These are phyloP conservation scores for Austroboletus sp. DNA, from an alignment of 1,284 basidiomycete genomes.

Conservation along the genomic window DNA sequence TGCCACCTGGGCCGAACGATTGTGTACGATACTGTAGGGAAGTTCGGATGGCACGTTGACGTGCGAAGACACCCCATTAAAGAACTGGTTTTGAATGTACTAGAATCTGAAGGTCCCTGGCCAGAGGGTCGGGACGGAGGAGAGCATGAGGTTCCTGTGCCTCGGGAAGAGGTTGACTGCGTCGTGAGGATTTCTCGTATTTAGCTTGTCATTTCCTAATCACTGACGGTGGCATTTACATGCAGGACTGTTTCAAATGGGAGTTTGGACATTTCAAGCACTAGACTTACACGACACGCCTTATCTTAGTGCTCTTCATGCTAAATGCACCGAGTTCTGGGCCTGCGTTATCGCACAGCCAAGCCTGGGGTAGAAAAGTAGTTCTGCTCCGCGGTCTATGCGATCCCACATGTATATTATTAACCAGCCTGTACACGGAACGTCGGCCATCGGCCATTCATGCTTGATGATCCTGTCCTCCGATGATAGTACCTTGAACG, in stretches of 20 bases:
- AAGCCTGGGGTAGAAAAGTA: not conserved
- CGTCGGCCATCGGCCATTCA: conserved; percentile 2
- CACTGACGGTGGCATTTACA: not conserved
- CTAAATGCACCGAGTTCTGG: not conserved
- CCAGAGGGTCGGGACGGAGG: conserved; percentile 29
- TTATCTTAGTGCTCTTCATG: not conserved
- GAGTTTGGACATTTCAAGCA: conserved; percentile 55
- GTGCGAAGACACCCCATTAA: conserved; percentile 79
- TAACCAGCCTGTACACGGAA: conserved; percentile 1
- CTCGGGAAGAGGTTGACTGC: conserved; percentile 51
- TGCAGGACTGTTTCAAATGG: conserved; percentile 68
- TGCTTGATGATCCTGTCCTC: conserved; percentile 46
- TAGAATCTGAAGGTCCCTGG: conserved; percentile 54
- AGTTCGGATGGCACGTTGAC: conserved; percentile 79
- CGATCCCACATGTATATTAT: conserved; percentile 4
- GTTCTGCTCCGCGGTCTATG: not conserved
- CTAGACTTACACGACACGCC: conserved; percentile 1
- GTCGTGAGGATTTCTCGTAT: conserved; percentile 39
- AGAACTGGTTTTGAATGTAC: conserved; percentile 67
- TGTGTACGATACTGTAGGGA: conserved; percentile 79
- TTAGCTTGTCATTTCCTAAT: not conserved
- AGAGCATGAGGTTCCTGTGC: conserved; percentile 45
- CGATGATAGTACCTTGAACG: conserved; percentile 75
- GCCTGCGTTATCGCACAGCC: conserved; percentile 1
- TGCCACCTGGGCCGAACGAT: conserved; percentile 68